These are phyloP conservation scores for Cardiospermum halicacabum DNA, from an alignment of 345 rosid genomes.

Conservation along the genomic window DNA sequence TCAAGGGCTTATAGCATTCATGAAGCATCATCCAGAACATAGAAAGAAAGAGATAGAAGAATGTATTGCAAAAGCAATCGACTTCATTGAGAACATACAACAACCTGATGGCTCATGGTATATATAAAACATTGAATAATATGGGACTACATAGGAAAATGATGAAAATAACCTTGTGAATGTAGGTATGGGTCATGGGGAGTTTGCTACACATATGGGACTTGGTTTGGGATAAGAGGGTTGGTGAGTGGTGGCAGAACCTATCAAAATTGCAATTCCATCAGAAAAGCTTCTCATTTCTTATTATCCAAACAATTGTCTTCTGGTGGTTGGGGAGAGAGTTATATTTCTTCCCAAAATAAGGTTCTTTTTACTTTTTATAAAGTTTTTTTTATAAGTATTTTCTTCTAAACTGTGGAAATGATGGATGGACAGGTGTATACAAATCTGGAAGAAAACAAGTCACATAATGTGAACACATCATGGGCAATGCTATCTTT, in stretches of 20 bases:
- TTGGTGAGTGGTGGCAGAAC: slow-evolving; percentile 41
- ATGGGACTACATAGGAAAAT: neutral
- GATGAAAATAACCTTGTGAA: too few species aligned
- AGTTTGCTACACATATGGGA: slow-evolving; percentile 70
- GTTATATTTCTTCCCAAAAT: slow-evolving; percentile 57
- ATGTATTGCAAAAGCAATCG: slow-evolving; percentile 39
- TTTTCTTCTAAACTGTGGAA: too few species aligned
- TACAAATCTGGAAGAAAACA: slow-evolving; percentile 42
- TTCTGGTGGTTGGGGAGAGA: slow-evolving; percentile 77
- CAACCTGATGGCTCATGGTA: slow-evolving; percentile 69
- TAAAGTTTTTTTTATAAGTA: too few species aligned
- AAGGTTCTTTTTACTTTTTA: slow-evolving; percentile 25
- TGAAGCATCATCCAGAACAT: slow-evolving; percentile 25
- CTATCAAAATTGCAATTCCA: slow-evolving; percentile 25
- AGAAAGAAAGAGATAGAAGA: slow-evolving; percentile 33
- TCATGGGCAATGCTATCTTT: slow-evolving; percentile 74
- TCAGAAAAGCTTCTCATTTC: slow-evolving; percentile 55
- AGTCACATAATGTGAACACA: slow-evolving; percentile 52
- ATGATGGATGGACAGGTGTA: slow-evolving; percentile 34
- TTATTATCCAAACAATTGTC: slow-evolving; percentile 48
- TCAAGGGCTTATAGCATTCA: slow-evolving; percentile 46
- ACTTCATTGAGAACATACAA: slow-evolving; percentile 48
- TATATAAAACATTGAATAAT: neutral
- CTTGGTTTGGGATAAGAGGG: slow-evolving; percentile 76
- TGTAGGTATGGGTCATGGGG: slow-evolving; percentile 81